These are phyloP conservation scores for Cutaneotrichosporon sp. DNA, from an alignment of 1,284 basidiomycete species.

Conservation along the genomic window DNA sequence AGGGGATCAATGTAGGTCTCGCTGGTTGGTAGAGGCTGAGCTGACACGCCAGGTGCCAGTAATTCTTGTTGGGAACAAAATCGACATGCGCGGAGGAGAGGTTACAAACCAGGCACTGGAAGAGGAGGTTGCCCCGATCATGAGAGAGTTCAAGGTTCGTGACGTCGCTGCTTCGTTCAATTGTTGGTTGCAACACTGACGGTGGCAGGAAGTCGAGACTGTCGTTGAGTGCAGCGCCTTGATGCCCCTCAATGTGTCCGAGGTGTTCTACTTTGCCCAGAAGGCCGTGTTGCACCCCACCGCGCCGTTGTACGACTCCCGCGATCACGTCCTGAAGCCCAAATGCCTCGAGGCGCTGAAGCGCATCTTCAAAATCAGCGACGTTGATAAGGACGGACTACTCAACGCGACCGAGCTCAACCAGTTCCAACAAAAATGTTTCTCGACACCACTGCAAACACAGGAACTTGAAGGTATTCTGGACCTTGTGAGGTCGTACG, in stretches of 20 bases:
- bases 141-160: constrained; percentile 90
- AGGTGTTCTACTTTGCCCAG: constrained; percentile 99
- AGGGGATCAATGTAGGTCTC: constrained; percentile 80
- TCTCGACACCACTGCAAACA: constrained; percentile 83
- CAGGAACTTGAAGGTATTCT: constrained; percentile 91
- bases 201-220: constrained; percentile 83
- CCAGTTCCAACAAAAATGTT: constrained; percentile 96
- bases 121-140: constrained; percentile 88
- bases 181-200: too few species aligned
- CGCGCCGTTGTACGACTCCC: constrained; percentile 92
- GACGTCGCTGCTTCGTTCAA: background rate
- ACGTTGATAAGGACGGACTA: constrained; percentile 88
- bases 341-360: constrained; percentile 82
- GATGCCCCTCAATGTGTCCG: constrained; percentile 84
- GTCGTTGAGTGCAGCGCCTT: constrained; percentile 95
- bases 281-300: constrained; percentile 97
- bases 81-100: constrained; percentile 85
- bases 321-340: constrained; percentile 91
- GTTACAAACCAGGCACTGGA: constrained; percentile 92
- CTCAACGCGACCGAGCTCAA: constrained; percentile 88
- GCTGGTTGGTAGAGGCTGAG: too few species aligned
- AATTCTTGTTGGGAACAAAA: constrained; percentile 97
- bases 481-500: constrained; percentile 73
- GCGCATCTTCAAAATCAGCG: constrained; percentile 94
- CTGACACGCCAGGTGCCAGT: constrained; percentile 71